Percentiles rank a stretch among this genome's conserved stretches.
Conservation (phyloP, 2,329 filamentous ascomycete genomes). For the Alternaria metachromatica region DNA sequence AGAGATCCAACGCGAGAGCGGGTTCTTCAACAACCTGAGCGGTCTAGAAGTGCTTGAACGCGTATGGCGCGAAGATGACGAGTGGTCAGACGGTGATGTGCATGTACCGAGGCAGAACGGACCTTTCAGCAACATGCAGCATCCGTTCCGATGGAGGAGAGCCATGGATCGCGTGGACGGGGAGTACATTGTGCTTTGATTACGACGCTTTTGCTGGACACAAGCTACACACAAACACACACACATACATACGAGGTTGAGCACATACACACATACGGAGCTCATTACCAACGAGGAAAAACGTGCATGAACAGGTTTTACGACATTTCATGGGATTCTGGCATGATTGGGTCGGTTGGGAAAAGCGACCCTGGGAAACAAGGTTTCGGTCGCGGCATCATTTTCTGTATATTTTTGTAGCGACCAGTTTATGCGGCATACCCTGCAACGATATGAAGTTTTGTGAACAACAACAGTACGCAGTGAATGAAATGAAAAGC, state of each 20-base stretch:
- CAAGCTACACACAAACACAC: constrained; percentile 18
- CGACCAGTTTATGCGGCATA: constrained; percentile 1
- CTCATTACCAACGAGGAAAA: constrained; percentile 4
- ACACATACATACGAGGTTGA: constrained; percentile 6
- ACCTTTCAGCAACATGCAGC: constrained; percentile 34
- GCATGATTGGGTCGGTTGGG: constrained; percentile 7
- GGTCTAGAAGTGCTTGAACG: constrained; percentile 85
- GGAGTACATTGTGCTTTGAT: constrained; percentile 60
- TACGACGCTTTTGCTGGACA: constrained; percentile 17
- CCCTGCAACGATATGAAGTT: neutral
- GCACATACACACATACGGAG: constrained; percentile 5
- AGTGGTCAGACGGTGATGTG: constrained; percentile 33
- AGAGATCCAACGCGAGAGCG: constrained; percentile 86
- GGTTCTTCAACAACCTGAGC: constrained; percentile 91
- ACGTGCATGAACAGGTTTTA: constrained; percentile 4
- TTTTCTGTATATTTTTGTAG: constrained; percentile 11
- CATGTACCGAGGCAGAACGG: constrained; percentile 27
- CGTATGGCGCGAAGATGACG: constrained; percentile 71
- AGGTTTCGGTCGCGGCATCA: neutral
- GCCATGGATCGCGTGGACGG: constrained; percentile 60
- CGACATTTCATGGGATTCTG: constrained; percentile 10
- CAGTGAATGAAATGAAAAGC: neutral
- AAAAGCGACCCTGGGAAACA: constrained; percentile 5
- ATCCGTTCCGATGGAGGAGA: constrained; percentile 57
- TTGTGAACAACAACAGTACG: neutral